Conservation (phyloP, 257 asterid species). For the Solanum dulcamara region DNA sequence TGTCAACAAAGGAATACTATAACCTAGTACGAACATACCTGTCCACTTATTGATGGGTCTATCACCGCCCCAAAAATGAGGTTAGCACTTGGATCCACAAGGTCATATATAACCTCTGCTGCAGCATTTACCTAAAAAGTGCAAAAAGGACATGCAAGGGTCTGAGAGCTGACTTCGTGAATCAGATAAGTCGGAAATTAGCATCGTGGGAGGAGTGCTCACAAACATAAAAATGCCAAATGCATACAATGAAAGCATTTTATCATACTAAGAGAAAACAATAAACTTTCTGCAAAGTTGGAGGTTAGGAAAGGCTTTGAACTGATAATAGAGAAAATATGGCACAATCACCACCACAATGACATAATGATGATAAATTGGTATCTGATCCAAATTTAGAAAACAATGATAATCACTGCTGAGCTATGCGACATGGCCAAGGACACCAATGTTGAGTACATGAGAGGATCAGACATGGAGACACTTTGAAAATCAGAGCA, state of each 20-base stretch:
- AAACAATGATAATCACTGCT: not conserved
- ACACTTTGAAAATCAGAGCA: not conserved
- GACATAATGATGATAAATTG: not conserved
- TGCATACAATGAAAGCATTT: not conserved
- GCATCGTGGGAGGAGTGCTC: not conserved
- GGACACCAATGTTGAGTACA: not conserved
- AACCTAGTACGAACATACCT: slow-evolving; percentile 39
- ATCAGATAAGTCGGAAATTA: not conserved
- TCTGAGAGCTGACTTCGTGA: not conserved
- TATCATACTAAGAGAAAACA: too few relatives aligned
- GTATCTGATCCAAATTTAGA: not conserved
- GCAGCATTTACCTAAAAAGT: slow-evolving; percentile 71
- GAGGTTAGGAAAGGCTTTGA: not conserved
- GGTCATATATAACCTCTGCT: slow-evolving; percentile 91
- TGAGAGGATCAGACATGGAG: not conserved
- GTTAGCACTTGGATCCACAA: slow-evolving; percentile 95
- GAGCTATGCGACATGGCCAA: not conserved
- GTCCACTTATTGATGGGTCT: slow-evolving; percentile 78
- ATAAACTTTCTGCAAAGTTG: not conserved
- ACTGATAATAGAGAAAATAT: not conserved
- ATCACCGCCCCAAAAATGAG: slow-evolving; percentile 88
- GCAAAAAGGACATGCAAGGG: not conserved
- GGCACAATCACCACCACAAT: not conserved
- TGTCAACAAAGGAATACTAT: not conserved
- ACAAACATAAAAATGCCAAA: not conserved